phyloP scores from a whole-genome alignment of 345 rosid genomes.

The Salix arbutifolia region DNA sequence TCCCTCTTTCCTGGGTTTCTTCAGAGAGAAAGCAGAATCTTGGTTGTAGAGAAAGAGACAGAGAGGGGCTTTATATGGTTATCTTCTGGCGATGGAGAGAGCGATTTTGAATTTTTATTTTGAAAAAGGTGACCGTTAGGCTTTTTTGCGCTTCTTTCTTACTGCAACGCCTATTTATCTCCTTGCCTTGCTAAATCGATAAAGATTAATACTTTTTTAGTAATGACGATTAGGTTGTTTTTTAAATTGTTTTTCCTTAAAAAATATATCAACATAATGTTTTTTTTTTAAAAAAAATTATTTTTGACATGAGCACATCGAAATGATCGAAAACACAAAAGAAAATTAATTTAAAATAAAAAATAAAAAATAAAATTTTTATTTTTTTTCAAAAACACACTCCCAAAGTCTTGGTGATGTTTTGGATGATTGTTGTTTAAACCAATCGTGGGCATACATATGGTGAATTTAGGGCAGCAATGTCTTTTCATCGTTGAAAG shows the following conservation, averaged over 20 bases:
- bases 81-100: not conserved
- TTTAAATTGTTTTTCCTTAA: too few species aligned
- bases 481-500: not conserved
- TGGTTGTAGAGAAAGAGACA: not conserved
- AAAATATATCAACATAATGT: too few species aligned
- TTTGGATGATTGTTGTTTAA: not conserved
- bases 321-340: too few species aligned
- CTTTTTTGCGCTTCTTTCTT: not conserved
- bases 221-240: too few species aligned
- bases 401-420: not conserved
- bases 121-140: constrained; percentile 41
- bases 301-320: too few species aligned
- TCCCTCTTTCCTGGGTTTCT: not conserved
- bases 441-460: not conserved
- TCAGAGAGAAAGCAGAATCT: not conserved
- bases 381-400: too few species aligned
- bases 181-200: not conserved
- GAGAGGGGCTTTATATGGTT: not conserved
- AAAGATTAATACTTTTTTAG: too few species aligned
- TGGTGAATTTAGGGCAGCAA: not conserved
- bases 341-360: too few species aligned
- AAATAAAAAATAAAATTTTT: too few species aligned
- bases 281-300: too few species aligned
- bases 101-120: constrained; percentile 34
- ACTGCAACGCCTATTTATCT: constrained; percentile 21